A percentile compares a stretch with the other conserved stretches of the same genome.
Conservation (phyloP, 208 protist genomes). For the Baffinella frigidus region DNA sequence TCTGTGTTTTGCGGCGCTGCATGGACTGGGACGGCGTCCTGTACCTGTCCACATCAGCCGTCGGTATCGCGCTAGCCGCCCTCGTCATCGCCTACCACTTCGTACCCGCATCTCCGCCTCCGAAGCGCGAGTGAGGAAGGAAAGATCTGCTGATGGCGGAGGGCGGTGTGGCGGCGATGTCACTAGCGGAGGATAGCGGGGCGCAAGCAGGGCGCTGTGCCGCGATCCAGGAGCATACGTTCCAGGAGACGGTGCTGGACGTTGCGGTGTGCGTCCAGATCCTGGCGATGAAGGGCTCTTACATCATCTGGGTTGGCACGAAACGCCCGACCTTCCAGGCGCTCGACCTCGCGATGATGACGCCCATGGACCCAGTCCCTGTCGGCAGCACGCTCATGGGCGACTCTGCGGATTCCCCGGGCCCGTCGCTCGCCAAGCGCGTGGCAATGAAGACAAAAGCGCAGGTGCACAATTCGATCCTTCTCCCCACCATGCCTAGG, state of each 20-base stretch:
- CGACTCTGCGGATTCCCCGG: not conserved
- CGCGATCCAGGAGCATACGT: not conserved
- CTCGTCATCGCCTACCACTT: too few relatives aligned
- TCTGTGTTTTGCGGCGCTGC: too few relatives aligned
- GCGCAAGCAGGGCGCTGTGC: too few relatives aligned
- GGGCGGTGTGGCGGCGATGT: too few relatives aligned
- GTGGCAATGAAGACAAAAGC: not conserved
- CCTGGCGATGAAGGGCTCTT: not conserved
- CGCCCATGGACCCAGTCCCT: not conserved
- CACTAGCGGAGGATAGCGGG: too few relatives aligned
- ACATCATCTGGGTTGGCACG: constrained; percentile 3
- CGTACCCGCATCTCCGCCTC: too few relatives aligned
- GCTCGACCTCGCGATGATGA: not conserved
- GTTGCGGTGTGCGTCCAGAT: not conserved
- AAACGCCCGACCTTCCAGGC: not conserved
- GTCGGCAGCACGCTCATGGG: not conserved
- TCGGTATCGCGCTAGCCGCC: too few relatives aligned
- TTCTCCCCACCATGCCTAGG: not conserved
- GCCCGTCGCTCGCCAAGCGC: not conserved
- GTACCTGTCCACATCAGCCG: too few relatives aligned
- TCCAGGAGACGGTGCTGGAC: not conserved
- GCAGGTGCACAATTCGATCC: not conserved
- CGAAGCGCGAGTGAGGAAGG: too few relatives aligned
- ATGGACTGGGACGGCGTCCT: too few relatives aligned
- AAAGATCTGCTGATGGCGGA: too few relatives aligned